Evolutionary conservation across 1,284 basidiomycete genomes (phyloP).

Genomic region (Ustilago sp.): DNA sequence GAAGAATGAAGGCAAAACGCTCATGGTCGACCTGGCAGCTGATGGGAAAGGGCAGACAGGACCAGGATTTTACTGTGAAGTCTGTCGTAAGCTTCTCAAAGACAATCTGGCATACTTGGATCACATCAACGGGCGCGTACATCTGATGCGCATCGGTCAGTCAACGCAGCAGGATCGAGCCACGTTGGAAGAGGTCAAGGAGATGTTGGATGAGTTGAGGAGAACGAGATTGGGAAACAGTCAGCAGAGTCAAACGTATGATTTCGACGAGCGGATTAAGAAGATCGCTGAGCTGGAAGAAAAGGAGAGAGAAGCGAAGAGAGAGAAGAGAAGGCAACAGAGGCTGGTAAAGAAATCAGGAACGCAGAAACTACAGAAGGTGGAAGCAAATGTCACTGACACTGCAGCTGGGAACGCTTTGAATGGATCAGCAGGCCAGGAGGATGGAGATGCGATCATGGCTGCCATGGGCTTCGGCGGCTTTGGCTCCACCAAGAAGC

Average conservation of each 20-base stretch:
- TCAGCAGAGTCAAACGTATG: slow-evolving; percentile 74
- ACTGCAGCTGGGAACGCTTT: neutral
- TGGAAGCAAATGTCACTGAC: neutral
- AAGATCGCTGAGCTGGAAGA: slow-evolving; percentile 77
- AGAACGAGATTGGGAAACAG: slow-evolving; percentile 11
- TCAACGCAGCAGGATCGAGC: slow-evolving; percentile 90
- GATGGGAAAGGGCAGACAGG: slow-evolving; percentile 54
- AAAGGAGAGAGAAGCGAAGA: slow-evolving; percentile 74
- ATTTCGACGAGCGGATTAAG: slow-evolving; percentile 88
- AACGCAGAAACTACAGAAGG: neutral
- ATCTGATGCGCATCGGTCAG: slow-evolving; percentile 91
- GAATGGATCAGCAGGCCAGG: neutral
- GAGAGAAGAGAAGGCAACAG: slow-evolving; percentile 80
- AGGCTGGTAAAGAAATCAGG: slow-evolving; percentile 72
- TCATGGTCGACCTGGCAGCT: slow-evolving; percentile 61
- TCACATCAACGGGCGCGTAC: slow-evolving; percentile 92
- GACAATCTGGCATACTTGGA: slow-evolving; percentile 93
- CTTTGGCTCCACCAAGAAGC: slow-evolving; percentile 80
- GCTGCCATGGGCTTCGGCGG: slow-evolving; percentile 92
- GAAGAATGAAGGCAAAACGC: slow-evolving; percentile 61
- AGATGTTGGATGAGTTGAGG: slow-evolving; percentile 83
- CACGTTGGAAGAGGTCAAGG: slow-evolving; percentile 89
- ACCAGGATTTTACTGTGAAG: slow-evolving; percentile 70
- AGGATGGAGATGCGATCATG: slow-evolving; percentile 76
- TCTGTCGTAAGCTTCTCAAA: slow-evolving; percentile 80